Evolutionary conservation across 31 red algal species (phyloP).

Genomic region (Odonthalia washingtoniensis): DNA sequence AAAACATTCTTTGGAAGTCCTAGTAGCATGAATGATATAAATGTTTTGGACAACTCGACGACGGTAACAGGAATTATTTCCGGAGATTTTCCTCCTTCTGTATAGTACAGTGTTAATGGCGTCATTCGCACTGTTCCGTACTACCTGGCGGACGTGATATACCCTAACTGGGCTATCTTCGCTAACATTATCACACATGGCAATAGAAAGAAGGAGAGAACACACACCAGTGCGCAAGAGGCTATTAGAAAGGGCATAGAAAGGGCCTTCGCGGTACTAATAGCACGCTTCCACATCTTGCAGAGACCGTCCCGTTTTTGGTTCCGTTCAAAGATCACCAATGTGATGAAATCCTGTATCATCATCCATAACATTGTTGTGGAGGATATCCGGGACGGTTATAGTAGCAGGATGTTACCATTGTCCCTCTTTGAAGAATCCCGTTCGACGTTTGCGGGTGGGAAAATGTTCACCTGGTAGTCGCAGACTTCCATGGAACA

Average conservation of each 20-base stretch:
- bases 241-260: constrained; percentile 48
- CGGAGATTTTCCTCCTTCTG: too few relatives aligned
- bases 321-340: constrained; percentile 7
- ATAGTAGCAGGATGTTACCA: not conserved
- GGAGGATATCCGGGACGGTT: not conserved
- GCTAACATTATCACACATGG: not conserved
- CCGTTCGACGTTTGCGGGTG: not conserved
- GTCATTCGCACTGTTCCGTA: too few relatives aligned
- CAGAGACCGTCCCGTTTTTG: constrained; percentile 14
- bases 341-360: constrained; percentile 43
- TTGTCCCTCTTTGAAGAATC: not conserved
- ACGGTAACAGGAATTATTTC: too few relatives aligned
- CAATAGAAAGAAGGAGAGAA: not conserved
- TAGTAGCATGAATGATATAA: too few relatives aligned
- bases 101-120: too few relatives aligned
- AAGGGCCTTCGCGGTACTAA: constrained; percentile 39
- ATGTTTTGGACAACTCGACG: too few relatives aligned
- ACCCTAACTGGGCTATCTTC: not conserved
- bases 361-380: constrained; percentile 21
- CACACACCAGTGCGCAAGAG: constrained; percentile 36
- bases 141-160: too few relatives aligned
- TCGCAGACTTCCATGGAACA: not conserved
- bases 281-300: constrained; percentile 30
- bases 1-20: not conserved
- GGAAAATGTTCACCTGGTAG: not conserved